Conservation (phyloP, 305 asterid genomes). For the Solanum hybrid region DNA sequence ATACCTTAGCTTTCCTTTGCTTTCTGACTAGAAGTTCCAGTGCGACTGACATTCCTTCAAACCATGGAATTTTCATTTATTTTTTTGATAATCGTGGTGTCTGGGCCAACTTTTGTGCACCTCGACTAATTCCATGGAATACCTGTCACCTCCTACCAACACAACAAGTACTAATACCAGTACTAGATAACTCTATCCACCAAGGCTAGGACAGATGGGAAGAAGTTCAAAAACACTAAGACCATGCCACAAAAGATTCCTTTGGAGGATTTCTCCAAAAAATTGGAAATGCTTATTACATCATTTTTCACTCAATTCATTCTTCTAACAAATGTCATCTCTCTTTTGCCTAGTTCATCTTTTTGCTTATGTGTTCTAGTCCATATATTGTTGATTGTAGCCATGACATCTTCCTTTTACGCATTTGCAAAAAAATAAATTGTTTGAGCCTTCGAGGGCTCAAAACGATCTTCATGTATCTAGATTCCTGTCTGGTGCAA, state of each 20-base stretch:
- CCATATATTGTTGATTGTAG: neutral
- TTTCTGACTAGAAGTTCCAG: neutral
- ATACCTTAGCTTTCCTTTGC: neutral
- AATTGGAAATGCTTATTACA: neutral
- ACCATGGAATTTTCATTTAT: neutral
- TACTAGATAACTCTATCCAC: neutral
- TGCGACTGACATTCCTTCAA: neutral
- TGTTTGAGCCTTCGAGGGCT: neutral
- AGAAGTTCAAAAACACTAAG: neutral
- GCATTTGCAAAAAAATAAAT: neutral
- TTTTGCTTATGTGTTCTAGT: neutral
- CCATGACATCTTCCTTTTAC: neutral
- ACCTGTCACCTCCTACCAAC: no score
- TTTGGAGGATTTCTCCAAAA: neutral
- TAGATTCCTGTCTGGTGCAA: neutral
- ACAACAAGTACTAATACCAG: neutral
- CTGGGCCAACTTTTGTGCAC: neutral
- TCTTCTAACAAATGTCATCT: neutral
- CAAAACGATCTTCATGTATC: neutral
- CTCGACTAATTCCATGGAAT: neutral
- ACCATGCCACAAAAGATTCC: neutral
- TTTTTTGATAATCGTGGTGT: neutral
- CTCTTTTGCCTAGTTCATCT: neutral
- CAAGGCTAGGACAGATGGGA: neutral
- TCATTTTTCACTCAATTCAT: neutral